phyloP scores from a whole-genome alignment of 768 basidiomycete genomes.

The Trametes maxima region DNA sequence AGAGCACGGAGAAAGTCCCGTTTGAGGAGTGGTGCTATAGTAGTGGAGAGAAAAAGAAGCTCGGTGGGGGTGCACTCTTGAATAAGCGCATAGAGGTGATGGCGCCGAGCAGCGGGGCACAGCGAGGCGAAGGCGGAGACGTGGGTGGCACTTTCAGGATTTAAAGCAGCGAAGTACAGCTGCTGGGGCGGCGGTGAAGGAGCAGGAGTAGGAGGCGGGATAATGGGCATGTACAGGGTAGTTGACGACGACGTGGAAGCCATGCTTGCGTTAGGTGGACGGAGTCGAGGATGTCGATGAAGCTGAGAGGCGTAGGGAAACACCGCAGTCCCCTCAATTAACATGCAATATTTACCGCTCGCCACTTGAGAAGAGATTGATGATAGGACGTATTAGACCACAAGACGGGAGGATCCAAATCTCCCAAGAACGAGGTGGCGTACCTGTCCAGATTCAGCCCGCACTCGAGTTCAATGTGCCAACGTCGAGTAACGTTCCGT shows the following conservation, averaged over 20 bases:
- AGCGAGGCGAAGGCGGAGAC: slow-evolving; percentile 37
- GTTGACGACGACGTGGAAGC: slow-evolving; percentile 20
- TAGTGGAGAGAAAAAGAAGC: slow-evolving; percentile 65
- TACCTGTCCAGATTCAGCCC: no score
- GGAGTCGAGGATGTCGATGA: not conserved
- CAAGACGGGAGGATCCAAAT: no score
- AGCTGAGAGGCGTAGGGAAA: not conserved
- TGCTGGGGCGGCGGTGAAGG: slow-evolving; percentile 51
- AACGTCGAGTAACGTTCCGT: no score
- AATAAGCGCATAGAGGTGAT: slow-evolving; percentile 54
- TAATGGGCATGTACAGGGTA: slow-evolving; percentile 53
- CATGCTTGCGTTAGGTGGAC: not conserved
- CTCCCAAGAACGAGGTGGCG: no score
- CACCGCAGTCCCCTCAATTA: no score
- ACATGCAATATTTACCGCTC: no score
- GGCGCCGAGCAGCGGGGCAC: slow-evolving; percentile 47
- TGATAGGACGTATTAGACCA: no score
- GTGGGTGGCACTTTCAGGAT: slow-evolving; percentile 6
- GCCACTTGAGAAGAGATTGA: no score
- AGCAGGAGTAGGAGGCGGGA: slow-evolving; percentile 63
- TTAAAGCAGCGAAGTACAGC: slow-evolving; percentile 25
- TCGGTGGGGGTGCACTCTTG: slow-evolving; percentile 59
- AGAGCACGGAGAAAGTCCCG: slow-evolving; percentile 55
- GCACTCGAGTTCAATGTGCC: no score
- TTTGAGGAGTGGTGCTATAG: slow-evolving; percentile 64